Conservation (phyloP, 2,329 filamentous ascomycete species). For the Phyllosticta citriasiana region DNA sequence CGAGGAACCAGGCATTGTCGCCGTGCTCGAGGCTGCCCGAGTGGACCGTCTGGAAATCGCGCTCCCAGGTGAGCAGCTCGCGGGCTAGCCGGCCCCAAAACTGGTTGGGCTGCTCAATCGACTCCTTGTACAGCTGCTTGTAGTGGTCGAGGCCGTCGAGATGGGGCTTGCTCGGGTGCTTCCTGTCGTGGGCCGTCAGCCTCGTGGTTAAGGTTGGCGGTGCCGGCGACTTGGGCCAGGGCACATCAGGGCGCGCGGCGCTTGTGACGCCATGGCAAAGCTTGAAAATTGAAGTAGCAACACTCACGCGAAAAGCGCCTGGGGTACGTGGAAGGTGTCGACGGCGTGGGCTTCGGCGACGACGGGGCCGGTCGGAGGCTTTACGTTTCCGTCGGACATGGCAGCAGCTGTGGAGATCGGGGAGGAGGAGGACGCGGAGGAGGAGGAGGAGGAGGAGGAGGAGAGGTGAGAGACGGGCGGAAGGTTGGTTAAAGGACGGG, state of each 20-base stretch:
- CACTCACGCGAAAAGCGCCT: conserved; percentile 35
- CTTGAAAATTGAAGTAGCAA: neutral
- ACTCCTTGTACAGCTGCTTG: conserved; percentile 62
- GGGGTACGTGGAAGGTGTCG: conserved; percentile 57
- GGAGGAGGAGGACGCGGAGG: neutral
- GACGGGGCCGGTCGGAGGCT: conserved; percentile 36
- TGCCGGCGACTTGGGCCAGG: neutral
- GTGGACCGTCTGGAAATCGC: conserved; percentile 83
- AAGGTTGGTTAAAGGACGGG: neutral
- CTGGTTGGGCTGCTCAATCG: conserved; percentile 75
- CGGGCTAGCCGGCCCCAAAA: conserved; percentile 86
- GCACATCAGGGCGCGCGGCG: neutral
- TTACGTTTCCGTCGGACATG: conserved; percentile 37
- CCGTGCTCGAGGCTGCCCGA: conserved; percentile 66
- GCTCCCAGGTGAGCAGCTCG: conserved; percentile 81
- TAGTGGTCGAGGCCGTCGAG: conserved; percentile 51
- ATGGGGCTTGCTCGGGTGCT: conserved; percentile 52
- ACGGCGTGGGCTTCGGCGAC: conserved; percentile 68
- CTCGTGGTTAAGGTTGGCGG: neutral
- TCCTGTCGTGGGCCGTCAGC: conserved; percentile 28
- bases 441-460: neutral
- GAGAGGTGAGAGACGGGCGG: neutral
- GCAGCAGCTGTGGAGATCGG: neutral
- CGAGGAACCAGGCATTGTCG: conserved; percentile 89
- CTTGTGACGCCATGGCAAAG: neutral